Evolutionary conservation across 2,329 filamentous ascomycete genomes (phyloP).

Genomic region (Myriosclerotinia duriaeana): DNA sequence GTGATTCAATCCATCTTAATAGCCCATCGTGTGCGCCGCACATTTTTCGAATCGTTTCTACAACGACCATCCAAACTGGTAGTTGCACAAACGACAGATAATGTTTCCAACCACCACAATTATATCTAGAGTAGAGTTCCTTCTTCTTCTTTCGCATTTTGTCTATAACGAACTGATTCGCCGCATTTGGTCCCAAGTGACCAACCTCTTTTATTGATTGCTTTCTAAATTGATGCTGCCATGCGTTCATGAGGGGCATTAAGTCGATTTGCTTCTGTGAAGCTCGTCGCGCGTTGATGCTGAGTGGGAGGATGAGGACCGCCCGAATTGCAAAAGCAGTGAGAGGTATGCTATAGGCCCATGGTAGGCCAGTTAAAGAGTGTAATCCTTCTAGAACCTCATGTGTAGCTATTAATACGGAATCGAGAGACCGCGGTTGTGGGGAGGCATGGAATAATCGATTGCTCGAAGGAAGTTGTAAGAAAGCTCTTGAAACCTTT

Average conservation of each 20-base stretch:
- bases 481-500: conserved; percentile 22
- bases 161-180: conserved; percentile 27
- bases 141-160: conserved; percentile 35
- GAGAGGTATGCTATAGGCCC: conserved; percentile 55
- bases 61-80: conserved; percentile 48
- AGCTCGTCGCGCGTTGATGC: conserved; percentile 45
- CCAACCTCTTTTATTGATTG: conserved; percentile 35
- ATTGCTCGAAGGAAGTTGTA: conserved; percentile 33
- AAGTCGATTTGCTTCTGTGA: conserved; percentile 46
- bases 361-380: conserved; percentile 49
- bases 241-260: conserved; percentile 45
- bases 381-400: conserved; percentile 52
- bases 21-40: conserved; percentile 46
- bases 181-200: conserved; percentile 31
- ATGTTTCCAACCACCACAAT: conserved; percentile 41
- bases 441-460: conserved; percentile 53
- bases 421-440: conserved; percentile 45
- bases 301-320: conserved; percentile 48
- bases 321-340: conserved; percentile 53
- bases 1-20: conserved; percentile 41
- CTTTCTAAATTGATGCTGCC: conserved; percentile 38
- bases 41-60: conserved; percentile 51
- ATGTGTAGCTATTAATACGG: conserved; percentile 47
- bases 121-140: conserved; percentile 42
- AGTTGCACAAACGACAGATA: conserved; percentile 44